phyloP scores from a whole-genome alignment of 192 early-diverging fungal genomes.

The Obelidium mucronatum region DNA sequence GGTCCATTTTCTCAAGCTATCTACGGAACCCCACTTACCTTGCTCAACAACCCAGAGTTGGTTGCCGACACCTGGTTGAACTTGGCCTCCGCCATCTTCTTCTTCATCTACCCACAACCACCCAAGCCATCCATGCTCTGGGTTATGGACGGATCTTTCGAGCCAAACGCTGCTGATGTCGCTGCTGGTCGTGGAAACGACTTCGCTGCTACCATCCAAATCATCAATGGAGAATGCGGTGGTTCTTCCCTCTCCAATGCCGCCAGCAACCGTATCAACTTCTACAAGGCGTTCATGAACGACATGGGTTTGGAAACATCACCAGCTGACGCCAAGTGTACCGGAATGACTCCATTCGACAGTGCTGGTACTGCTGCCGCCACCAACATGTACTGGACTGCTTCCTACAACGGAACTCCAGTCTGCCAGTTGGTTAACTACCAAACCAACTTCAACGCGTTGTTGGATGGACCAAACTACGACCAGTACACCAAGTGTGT shows the following conservation, averaged over 20 bases:
- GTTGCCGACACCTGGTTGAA: too few species aligned
- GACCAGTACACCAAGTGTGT: constrained; percentile 22
- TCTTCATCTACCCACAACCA: too few species aligned
- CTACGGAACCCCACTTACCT: neutral
- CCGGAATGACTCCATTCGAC: neutral
- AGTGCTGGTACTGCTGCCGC: neutral
- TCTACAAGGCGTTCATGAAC: neutral
- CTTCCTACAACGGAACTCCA: neutral
- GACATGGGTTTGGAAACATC: too few species aligned
- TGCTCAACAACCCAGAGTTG: constrained; percentile 9
- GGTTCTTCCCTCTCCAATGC: neutral
- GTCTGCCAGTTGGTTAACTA: constrained; percentile 4
- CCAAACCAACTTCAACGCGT: constrained; percentile 18
- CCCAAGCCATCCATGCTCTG: too few species aligned
- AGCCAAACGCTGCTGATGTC: constrained; percentile 7
- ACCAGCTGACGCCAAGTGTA: neutral
- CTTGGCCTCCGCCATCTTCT: too few species aligned
- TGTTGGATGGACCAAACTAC: constrained; percentile 18
- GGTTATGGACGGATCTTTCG: constrained; percentile 8
- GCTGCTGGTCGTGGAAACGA: neutral
- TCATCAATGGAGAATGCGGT: constrained; percentile 26
- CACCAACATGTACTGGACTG: neutral
- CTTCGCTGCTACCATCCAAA: constrained; percentile 22
- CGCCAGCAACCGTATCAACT: neutral
- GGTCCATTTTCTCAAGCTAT: constrained; percentile 7